phyloP scores from a whole-genome alignment of 345 rosid genomes.

The Gossypium mustelinum region DNA sequence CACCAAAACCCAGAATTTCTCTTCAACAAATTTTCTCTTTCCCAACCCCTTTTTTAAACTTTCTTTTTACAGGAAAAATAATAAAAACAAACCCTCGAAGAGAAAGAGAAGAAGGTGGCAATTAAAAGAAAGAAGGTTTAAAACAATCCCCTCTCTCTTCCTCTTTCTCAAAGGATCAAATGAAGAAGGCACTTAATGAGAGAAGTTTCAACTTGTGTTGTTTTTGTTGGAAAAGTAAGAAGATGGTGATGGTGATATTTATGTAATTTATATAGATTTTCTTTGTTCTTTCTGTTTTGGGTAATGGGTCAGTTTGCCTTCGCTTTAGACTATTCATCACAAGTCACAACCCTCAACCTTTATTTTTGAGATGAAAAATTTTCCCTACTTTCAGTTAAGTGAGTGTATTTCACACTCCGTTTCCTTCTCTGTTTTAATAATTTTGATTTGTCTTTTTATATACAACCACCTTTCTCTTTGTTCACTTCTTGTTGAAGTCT shows the following conservation, averaged over 20 bases:
- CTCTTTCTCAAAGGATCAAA: conserved; percentile 1
- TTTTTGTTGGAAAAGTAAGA: neutral
- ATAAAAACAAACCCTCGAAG: neutral
- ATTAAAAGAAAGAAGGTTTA: neutral
- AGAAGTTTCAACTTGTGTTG: neutral
- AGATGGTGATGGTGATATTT: neutral
- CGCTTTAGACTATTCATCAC: neutral
- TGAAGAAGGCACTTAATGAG: neutral
- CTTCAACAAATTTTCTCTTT: conserved; percentile 14
- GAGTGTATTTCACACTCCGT: neutral
- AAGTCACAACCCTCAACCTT: neutral
- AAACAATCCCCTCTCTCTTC: conserved; percentile 18
- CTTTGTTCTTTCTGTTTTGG: neutral
- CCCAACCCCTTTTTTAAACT: conserved; percentile 16
- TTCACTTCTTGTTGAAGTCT: neutral
- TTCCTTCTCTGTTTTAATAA: neutral
- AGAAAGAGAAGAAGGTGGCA: neutral
- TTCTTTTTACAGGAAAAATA: neutral
- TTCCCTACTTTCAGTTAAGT: neutral
- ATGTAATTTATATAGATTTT: neutral
- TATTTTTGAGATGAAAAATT: neutral
- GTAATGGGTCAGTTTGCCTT: neutral
- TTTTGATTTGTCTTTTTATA: neutral
- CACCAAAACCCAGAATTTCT: conserved; percentile 26
- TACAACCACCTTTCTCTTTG: neutral